These are phyloP conservation scores for Myxozyma vanderwaltii DNA, from an alignment of 805 yeast species.

Conservation along the genomic window DNA sequence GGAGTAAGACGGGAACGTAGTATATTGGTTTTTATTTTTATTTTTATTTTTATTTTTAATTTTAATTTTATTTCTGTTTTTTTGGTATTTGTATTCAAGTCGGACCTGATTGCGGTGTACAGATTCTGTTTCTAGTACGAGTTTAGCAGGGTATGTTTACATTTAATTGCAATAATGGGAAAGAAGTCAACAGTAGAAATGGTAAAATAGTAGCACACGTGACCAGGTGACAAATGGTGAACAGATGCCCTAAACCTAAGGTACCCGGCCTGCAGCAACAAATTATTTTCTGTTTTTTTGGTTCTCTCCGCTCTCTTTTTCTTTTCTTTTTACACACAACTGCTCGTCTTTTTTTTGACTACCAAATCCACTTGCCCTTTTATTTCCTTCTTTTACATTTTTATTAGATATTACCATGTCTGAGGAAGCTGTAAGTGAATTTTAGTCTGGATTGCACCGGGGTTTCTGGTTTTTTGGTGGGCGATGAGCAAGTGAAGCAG, in stretches of 20 bases:
- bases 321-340: neutral
- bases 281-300: constrained; percentile 7
- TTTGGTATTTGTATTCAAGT: too few species aligned
- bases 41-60: too few species aligned
- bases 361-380: neutral
- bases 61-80: too few species aligned
- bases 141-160: too few species aligned
- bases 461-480: neutral
- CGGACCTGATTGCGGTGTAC: too few species aligned
- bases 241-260: neutral
- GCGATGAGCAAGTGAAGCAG: neutral
- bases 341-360: neutral
- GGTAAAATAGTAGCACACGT: too few species aligned
- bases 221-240: too few species aligned
- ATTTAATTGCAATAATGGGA: too few species aligned
- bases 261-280: constrained; percentile 1
- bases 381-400: neutral
- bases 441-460: neutral
- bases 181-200: too few species aligned
- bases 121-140: too few species aligned
- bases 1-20: neutral
- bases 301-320: constrained; percentile 1
- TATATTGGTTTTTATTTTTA: neutral
- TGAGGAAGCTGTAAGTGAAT: constrained; percentile 45
- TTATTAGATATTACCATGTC: constrained; percentile 39